A percentile compares a stretch with the other conserved stretches of the same genome.
These are phyloP conservation scores for Cucurbita ficifolia DNA, from an alignment of 306 rosid genomes.

Conservation along the genomic window DNA sequence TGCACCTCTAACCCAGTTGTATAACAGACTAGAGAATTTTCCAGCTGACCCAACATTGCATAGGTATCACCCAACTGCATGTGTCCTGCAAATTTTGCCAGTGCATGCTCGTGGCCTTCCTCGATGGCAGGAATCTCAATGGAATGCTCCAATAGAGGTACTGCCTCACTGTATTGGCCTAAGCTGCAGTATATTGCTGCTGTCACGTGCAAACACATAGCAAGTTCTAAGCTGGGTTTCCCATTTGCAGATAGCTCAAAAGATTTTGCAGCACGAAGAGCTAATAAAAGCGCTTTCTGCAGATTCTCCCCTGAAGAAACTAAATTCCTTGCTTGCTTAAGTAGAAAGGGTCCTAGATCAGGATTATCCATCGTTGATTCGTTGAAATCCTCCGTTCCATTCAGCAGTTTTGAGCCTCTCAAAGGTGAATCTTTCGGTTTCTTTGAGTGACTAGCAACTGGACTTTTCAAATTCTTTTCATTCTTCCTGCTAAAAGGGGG, in stretches of 20 bases:
- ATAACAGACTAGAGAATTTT: constrained; percentile 64
- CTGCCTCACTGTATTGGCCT: constrained; percentile 54
- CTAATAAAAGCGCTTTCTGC: constrained; percentile 54
- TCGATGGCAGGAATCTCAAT: constrained; percentile 46
- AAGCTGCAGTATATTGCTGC: constrained; percentile 72
- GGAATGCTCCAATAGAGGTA: constrained; percentile 59
- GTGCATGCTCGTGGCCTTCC: constrained; percentile 63
- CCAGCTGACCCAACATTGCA: constrained; percentile 80
- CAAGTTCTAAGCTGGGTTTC: constrained; percentile 57
- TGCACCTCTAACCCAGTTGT: constrained; percentile 71
- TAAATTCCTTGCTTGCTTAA: constrained; percentile 79
- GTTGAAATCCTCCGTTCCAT: constrained; percentile 11
- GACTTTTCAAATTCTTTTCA: constrained; percentile 24
- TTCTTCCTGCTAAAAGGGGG: constrained; percentile 35
- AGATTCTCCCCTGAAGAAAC: constrained; percentile 56
- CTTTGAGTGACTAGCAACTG: constrained; percentile 13
- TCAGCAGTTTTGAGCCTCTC: constrained; percentile 24
- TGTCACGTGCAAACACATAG: constrained; percentile 77
- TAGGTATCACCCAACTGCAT: constrained; percentile 94
- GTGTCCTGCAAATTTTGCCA: constrained; percentile 75
- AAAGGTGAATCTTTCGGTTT: constrained; percentile 27
- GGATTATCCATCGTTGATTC: constrained; percentile 30
- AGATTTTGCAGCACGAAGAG: constrained; percentile 57
- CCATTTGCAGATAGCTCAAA: constrained; percentile 44
- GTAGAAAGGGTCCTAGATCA: constrained; percentile 48